phyloP scores from a whole-genome alignment of 164 flowering plant genomes.

The Akebia trifoliata region DNA sequence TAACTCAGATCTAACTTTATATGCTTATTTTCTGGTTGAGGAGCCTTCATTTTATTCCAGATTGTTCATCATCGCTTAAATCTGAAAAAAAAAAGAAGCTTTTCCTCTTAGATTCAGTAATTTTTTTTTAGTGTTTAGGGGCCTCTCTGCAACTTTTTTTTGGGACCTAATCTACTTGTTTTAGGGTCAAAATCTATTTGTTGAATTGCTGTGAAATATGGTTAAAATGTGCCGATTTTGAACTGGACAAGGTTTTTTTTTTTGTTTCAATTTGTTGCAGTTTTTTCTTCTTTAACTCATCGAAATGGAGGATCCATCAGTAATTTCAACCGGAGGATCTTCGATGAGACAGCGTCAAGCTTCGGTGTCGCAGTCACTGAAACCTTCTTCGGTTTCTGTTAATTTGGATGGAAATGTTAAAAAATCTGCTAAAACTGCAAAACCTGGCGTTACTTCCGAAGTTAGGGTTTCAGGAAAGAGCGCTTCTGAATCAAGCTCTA shows the following conservation, averaged over 20 bases:
- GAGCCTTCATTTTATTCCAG: too few species aligned
- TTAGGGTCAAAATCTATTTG: not conserved
- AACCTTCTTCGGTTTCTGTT: conserved; percentile 1
- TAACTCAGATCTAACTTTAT: not conserved
- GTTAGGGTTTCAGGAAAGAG: conserved; percentile 11
- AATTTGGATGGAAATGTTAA: conserved; percentile 22
- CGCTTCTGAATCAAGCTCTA: not conserved
- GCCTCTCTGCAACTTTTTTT: not conserved
- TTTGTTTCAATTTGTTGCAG: too few species aligned
- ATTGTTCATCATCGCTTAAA: too few species aligned
- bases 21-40: too few species aligned
- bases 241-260: too few species aligned
- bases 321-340: too few species aligned
- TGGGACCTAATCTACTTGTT: not conserved
- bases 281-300: not conserved
- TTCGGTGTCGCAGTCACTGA: conserved; percentile 13
- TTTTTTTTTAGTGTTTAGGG: too few species aligned
- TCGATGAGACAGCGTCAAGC: too few species aligned
- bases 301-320: conserved; percentile 21
- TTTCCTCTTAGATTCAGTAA: too few species aligned
- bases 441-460: conserved; percentile 13
- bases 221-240: not conserved
- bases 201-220: not conserved
- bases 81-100: too few species aligned
- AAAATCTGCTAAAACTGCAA: conserved; percentile 13